Conservation (phyloP, 176 grass and related monocot species). For the Aegilops tauschii region DNA sequence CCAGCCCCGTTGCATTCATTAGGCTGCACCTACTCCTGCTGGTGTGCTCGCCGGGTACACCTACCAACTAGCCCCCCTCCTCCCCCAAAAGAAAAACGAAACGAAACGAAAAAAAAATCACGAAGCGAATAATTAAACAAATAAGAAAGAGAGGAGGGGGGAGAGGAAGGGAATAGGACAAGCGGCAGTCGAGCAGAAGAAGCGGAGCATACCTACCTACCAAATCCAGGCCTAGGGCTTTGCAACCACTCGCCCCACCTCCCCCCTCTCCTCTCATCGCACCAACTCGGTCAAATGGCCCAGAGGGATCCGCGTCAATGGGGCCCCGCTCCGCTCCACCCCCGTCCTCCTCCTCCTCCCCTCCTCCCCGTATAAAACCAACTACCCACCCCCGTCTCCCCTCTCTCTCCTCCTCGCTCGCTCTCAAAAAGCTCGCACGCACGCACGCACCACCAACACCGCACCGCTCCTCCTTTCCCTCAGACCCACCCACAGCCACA, state of each 20-base stretch:
- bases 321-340: slow-evolving; percentile 16
- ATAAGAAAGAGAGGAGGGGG: not conserved
- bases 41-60: slow-evolving; percentile 20
- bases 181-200: slow-evolving; percentile 44
- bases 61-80: not conserved
- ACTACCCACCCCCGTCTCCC: not conserved
- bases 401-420: slow-evolving; percentile 8
- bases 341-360: not conserved
- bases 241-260: slow-evolving; percentile 48
- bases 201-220: slow-evolving; percentile 44
- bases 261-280: not conserved
- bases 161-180: slow-evolving; percentile 29
- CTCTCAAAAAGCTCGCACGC: slow-evolving; percentile 26
- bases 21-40: not conserved
- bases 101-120: not conserved
- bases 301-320: slow-evolving; percentile 48
- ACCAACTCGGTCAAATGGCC: slow-evolving; percentile 77
- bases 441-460: not conserved
- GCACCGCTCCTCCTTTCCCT: not conserved
- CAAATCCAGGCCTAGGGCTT: slow-evolving; percentile 54
- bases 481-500: not conserved
- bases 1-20: not conserved
- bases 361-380: slow-evolving; percentile 44
- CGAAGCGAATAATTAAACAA: not conserved
- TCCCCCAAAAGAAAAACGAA: not conserved